phyloP scores from a whole-genome alignment of 257 asterid species.

The Nicotiana paniculata region DNA sequence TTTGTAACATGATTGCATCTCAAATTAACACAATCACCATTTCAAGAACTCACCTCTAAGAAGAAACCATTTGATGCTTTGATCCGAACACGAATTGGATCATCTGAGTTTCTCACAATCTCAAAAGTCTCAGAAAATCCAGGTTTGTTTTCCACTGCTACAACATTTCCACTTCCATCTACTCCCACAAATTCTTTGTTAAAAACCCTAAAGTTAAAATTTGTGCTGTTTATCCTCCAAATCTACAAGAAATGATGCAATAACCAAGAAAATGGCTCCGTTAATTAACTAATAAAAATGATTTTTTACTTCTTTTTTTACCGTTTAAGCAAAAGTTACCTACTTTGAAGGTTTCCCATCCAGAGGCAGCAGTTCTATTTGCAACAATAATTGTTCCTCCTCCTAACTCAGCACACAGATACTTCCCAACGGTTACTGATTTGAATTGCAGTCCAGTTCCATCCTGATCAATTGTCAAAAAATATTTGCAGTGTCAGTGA shows the following conservation, averaged over 20 bases:
- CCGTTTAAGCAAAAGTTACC: not conserved
- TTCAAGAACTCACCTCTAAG: slow-evolving; percentile 43
- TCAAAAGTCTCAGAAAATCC: slow-evolving; percentile 33
- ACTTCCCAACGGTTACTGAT: slow-evolving; percentile 55
- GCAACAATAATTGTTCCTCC: slow-evolving; percentile 69
- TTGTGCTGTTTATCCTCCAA: slow-evolving; percentile 63
- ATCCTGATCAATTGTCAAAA: slow-evolving; percentile 27
- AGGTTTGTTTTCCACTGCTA: slow-evolving; percentile 29
- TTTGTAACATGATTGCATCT: not conserved
- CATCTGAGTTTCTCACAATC: slow-evolving; percentile 36
- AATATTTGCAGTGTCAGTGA: not conserved
- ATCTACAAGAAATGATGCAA: slow-evolving; percentile 22
- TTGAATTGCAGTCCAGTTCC: slow-evolving; percentile 56
- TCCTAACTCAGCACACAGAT: slow-evolving; percentile 58
- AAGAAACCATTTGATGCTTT: slow-evolving; percentile 52
- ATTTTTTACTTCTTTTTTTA: no score
- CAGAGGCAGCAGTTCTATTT: slow-evolving; percentile 53
- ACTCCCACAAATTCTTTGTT: slow-evolving; percentile 58
- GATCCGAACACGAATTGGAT: slow-evolving; percentile 43
- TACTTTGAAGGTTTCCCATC: slow-evolving; percentile 79
- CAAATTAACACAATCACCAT: not conserved
- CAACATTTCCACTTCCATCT: slow-evolving; percentile 14
- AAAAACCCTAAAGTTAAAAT: slow-evolving; percentile 57
- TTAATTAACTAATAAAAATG: not conserved
- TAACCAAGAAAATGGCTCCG: not conserved